Evolutionary conservation across 2,329 filamentous ascomycete genomes (phyloP).

Genomic region (Botrytis pseudocinerea): DNA sequence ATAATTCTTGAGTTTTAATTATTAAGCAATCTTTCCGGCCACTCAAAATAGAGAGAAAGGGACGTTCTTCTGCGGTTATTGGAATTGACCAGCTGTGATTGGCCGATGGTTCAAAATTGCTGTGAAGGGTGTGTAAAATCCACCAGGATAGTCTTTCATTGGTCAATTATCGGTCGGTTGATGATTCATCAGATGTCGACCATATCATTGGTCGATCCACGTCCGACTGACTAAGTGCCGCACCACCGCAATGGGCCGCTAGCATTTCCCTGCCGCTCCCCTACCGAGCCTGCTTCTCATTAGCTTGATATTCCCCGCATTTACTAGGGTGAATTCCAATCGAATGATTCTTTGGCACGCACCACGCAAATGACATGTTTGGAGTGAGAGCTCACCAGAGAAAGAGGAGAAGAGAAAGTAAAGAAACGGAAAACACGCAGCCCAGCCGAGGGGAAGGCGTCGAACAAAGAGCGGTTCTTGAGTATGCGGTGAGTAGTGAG

Average conservation of each 20-base stretch:
- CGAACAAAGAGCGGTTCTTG: background rate
- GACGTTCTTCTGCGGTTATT: background rate
- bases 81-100: too few species aligned
- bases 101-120: background rate
- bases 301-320: constrained; percentile 9
- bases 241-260: constrained; percentile 7
- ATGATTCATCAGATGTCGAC: rapidly evolving
- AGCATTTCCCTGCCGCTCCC: background rate
- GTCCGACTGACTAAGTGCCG: background rate
- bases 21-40: background rate
- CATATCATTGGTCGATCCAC: background rate
- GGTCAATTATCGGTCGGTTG: background rate
- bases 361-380: background rate
- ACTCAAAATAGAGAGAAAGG: background rate
- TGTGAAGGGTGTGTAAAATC: background rate
- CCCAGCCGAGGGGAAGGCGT: background rate
- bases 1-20: constrained; percentile 23
- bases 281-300: background rate
- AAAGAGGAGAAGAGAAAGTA: background rate
- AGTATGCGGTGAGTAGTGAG: too few species aligned
- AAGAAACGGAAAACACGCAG: background rate
- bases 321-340: constrained; percentile 13
- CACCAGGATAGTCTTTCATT: background rate
- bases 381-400: background rate
- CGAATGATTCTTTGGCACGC: background rate